Evolutionary conservation across 1,139 yeast genomes (phyloP).

Genomic region (Candida buenavistaensis): DNA sequence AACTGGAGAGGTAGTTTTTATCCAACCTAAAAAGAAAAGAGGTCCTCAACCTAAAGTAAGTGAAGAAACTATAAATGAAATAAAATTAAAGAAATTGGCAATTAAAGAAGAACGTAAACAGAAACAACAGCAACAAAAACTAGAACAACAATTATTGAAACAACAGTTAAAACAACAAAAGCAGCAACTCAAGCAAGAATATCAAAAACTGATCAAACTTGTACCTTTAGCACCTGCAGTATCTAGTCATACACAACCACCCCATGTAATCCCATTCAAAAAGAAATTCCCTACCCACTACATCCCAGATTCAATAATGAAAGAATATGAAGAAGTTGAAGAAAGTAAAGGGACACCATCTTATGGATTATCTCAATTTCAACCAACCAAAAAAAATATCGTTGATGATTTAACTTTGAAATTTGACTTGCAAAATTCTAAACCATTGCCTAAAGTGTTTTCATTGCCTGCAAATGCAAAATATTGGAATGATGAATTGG

Average conservation of each 20-base stretch:
- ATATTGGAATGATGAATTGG: slow-evolving; percentile 22
- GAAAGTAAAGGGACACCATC: slow-evolving; percentile 10
- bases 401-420: slow-evolving; percentile 38
- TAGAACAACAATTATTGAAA: background rate
- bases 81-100: slow-evolving; percentile 5
- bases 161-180: slow-evolving; percentile 2
- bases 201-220: slow-evolving; percentile 1
- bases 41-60: slow-evolving; percentile 5
- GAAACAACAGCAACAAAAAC: slow-evolving; percentile 1
- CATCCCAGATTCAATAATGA: slow-evolving; percentile 30
- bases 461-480: slow-evolving; percentile 33
- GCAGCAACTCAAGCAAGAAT: slow-evolving; percentile 7
- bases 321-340: slow-evolving; percentile 19
- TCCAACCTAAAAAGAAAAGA: slow-evolving; percentile 16
- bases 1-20: slow-evolving; percentile 33
- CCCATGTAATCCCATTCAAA: slow-evolving; percentile 15
- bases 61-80: slow-evolving; percentile 9
- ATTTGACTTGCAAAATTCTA: slow-evolving; percentile 42
- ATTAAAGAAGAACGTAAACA: slow-evolving; percentile 4
- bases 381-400: slow-evolving; percentile 41
- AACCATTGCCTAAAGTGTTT: slow-evolving; percentile 30
- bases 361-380: slow-evolving; percentile 23
- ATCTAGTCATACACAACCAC: background rate
- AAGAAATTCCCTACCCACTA: slow-evolving; percentile 37
- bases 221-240: slow-evolving; percentile 1